A percentile compares a stretch with the other conserved stretches of the same genome.
Evolutionary conservation across 1,284 basidiomycete genomes (phyloP).

Genomic region (Athelia sp.): DNA sequence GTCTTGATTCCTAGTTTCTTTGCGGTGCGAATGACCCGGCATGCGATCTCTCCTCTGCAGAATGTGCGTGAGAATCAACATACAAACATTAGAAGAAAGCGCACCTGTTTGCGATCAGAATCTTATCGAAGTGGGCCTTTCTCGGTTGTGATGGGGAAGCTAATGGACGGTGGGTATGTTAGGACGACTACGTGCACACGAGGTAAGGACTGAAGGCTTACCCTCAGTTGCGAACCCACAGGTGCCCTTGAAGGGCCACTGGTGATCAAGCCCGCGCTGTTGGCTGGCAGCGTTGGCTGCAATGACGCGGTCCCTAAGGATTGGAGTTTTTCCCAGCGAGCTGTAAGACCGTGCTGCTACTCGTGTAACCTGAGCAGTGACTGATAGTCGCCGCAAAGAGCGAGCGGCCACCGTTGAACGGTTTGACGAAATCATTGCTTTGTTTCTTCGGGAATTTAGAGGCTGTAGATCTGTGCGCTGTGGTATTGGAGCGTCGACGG

Average conservation of each 20-base stretch:
- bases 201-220: background rate
- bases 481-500: no score
- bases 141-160: background rate
- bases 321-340: background rate
- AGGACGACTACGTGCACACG: background rate
- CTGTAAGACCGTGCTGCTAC: background rate
- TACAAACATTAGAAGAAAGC: slow-evolving; percentile 3
- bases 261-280: background rate
- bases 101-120: slow-evolving; percentile 81
- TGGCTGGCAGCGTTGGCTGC: background rate
- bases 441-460: no score
- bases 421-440: background rate
- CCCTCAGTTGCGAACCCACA: background rate
- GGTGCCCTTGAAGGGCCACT: background rate
- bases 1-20: slow-evolving; percentile 83
- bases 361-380: background rate
- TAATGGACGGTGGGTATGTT: background rate
- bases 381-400: background rate
- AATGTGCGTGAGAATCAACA: background rate
- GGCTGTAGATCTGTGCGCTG: no score
- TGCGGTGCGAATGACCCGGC: slow-evolving; percentile 89
- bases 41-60: slow-evolving; percentile 89
- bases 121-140: slow-evolving; percentile 71
- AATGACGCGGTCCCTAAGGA: background rate
- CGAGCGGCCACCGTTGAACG: background rate